phyloP scores from a whole-genome alignment of 768 basidiomycete species.

The Leucosporidium scottii region DNA sequence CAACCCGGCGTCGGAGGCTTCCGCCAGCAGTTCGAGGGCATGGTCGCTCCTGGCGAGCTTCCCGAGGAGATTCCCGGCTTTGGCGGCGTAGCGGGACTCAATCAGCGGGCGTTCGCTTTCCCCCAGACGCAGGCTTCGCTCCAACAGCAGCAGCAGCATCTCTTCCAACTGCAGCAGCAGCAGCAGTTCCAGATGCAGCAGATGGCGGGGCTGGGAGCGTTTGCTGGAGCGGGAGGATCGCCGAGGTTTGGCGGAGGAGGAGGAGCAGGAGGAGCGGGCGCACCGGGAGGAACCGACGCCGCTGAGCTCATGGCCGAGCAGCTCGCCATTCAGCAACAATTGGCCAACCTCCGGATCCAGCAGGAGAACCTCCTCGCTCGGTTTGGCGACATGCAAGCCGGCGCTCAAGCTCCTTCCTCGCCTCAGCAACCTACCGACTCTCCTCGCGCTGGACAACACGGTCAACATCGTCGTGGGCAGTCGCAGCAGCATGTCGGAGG shows the following conservation, averaged over 20 bases:
- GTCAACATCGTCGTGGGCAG: background rate
- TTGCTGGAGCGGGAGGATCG: constrained; percentile 44
- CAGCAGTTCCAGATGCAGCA: constrained; percentile 38
- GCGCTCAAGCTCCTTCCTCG: constrained; percentile 47
- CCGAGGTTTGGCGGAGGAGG: constrained; percentile 30
- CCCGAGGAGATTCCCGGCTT: constrained; percentile 46
- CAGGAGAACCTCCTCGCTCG: constrained; percentile 85
- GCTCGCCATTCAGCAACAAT: constrained; percentile 85
- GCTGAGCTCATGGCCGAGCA: constrained; percentile 88
- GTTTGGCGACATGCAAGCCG: constrained; percentile 71
- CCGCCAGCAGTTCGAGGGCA: constrained; percentile 47
- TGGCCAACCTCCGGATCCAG: constrained; percentile 81
- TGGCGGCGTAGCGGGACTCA: constrained; percentile 70
- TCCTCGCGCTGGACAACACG: background rate
- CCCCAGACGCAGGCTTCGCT: constrained; percentile 49
- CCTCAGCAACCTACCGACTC: background rate
- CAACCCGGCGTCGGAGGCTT: constrained; percentile 87
- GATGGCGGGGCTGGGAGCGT: constrained; percentile 48
- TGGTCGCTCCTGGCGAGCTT: background rate
- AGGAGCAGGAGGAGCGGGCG: background rate
- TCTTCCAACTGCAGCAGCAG: background rate
- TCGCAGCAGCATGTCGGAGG: constrained; percentile 1
- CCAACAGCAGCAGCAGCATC: constrained; percentile 46
- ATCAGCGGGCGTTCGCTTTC: constrained; percentile 1
- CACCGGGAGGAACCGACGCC: constrained; percentile 5